Evolutionary conservation across 495 filamentous ascomycete species (phyloP).

Genomic region (Penicillium turbatum): DNA sequence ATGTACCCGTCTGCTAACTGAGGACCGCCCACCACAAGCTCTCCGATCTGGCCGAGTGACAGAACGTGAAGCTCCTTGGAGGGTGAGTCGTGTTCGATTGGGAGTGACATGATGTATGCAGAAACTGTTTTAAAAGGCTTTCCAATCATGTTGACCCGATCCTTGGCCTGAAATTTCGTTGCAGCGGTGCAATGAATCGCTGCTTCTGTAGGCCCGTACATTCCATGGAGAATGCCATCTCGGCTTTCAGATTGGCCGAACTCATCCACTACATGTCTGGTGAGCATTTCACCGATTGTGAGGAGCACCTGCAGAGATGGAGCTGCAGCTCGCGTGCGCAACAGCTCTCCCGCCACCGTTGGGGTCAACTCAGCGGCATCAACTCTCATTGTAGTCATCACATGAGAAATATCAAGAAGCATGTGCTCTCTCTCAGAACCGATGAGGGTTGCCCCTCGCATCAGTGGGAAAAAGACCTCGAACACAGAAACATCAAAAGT

Average conservation of each 20-base stretch:
- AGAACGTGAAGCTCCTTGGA: constrained; percentile 45
- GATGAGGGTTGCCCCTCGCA: constrained; percentile 65
- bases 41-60: constrained; percentile 69
- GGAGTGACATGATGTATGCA: constrained; percentile 55
- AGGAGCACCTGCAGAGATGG: constrained; percentile 62
- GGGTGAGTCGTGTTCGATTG: constrained; percentile 24
- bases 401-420: constrained; percentile 63
- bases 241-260: constrained; percentile 50
- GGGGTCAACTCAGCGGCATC: constrained; percentile 83
- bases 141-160: constrained; percentile 64
- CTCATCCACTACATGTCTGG: constrained; percentile 62
- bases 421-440: constrained; percentile 59
- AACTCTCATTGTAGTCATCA: constrained; percentile 59
- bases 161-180: constrained; percentile 38
- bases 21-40: constrained; percentile 72
- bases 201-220: constrained; percentile 87
- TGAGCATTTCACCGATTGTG: constrained; percentile 88
- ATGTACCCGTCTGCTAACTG: constrained; percentile 79
- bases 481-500: constrained; percentile 89
- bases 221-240: constrained; percentile 62
- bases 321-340: constrained; percentile 55
- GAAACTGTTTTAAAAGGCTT: constrained; percentile 72
- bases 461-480: constrained; percentile 80
- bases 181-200: constrained; percentile 71
- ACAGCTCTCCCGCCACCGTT: constrained; percentile 66